These are phyloP conservation scores for Eucalyptus melliodora DNA, from an alignment of 345 rosid genomes.

Conservation along the genomic window DNA sequence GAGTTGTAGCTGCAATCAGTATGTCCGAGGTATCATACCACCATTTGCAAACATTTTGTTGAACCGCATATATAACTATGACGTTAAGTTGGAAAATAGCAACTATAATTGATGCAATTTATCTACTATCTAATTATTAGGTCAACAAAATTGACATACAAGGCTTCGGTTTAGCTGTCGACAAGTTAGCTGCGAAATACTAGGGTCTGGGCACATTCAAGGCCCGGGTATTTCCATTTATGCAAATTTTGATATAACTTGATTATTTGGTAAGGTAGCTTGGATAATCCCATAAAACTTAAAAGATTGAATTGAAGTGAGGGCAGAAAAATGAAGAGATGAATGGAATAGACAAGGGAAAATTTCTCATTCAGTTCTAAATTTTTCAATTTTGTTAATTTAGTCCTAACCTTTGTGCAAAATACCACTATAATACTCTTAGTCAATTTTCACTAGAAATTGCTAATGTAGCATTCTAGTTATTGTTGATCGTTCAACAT, in stretches of 20 bases:
- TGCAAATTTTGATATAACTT: not conserved
- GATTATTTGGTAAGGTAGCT: not conserved
- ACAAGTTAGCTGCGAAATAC: not conserved
- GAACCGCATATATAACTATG: not conserved
- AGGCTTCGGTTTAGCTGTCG: not conserved
- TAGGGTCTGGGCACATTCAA: not conserved
- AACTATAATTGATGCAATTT: not conserved
- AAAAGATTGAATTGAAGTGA: not conserved
- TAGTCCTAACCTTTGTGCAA: too few species aligned
- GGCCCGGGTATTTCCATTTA: not conserved
- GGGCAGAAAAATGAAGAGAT: not conserved
- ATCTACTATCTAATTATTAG: not conserved
- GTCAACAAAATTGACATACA: not conserved
- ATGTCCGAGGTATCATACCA: not conserved
- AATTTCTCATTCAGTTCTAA: too few species aligned
- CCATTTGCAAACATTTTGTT: not conserved
- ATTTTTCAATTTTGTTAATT: too few species aligned
- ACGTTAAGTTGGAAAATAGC: not conserved
- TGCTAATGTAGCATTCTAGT: too few species aligned
- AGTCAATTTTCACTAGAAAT: too few species aligned
- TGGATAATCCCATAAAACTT: not conserved
- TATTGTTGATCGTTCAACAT: not conserved
- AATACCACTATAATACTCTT: too few species aligned
- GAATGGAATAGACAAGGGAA: not conserved
- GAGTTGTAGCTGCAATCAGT: conserved; percentile 68